Base-by-base conservation (phyloP, 345 rosid species). In the Syzygium oleosum region DNA sequence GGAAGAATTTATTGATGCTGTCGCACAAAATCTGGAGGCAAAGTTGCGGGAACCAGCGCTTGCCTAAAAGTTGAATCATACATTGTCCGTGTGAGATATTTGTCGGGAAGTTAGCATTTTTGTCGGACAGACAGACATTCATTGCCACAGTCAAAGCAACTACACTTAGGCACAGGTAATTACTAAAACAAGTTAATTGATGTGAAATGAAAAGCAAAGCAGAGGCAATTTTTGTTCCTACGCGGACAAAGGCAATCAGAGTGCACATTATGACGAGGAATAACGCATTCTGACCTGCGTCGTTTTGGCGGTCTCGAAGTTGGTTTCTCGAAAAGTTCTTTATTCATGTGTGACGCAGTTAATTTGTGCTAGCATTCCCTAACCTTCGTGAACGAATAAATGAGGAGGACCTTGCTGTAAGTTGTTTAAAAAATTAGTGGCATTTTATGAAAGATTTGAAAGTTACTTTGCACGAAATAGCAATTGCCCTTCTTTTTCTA, bases 1-100 rank as follows among this genome's bases (percentile, higher is more conserved):
- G 0, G 99, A 94, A 90, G 96, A 95, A 91, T 98, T 98, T 87
- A 95, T 98, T 2, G 96, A 95, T 90, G 96, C 96, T 17, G 98
- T 97, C 83, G 98, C 94, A 52, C 87, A 89, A 41, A 94, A 91
- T 90, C 95, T 96, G 53, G 90, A 91, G 43, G 43, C 92, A 49
- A 94, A 93, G 93, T 95, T 95, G 84, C 87, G 21, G 88, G 89
- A 92, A 90, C 92, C 94, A 15, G 88, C 93, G 25, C 41, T 84
- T 85, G 91, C 90, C 88, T 93, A 88, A 92, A 51, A 51, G 86
- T 85, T 85, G 85, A 85, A 51, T 22, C 23, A 46, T 0, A 52
- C 19, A n/a, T 52, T 84, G n/a, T 27, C 29, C n/a, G 52, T 51
- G 49, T 9, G 25, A 34, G 49, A 34, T 73, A 5, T 34, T 9